Percentiles rank a stretch among this genome's conserved stretches.
Evolutionary conservation across 2,329 filamentous ascomycete species (phyloP).

Genomic region (Calonectria leucothoes): DNA sequence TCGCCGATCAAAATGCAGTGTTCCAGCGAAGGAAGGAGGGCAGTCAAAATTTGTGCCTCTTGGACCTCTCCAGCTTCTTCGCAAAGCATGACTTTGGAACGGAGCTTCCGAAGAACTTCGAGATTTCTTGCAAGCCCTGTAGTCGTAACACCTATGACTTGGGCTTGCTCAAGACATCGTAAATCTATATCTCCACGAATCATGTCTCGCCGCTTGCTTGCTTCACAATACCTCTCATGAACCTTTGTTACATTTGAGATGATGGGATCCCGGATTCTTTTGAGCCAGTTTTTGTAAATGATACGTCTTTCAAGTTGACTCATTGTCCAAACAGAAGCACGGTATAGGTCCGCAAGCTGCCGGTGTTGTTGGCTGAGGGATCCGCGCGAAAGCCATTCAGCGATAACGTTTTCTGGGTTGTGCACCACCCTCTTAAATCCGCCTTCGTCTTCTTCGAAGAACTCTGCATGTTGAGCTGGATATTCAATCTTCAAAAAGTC

Average conservation of each 20-base stretch:
- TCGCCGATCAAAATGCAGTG: constrained; percentile 74
- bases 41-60: constrained; percentile 71
- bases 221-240: not conserved
- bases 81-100: constrained; percentile 69
- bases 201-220: not conserved
- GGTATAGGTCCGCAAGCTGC: not conserved
- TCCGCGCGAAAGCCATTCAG: not conserved
- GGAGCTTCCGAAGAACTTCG: constrained; percentile 59
- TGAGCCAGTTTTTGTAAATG: not conserved
- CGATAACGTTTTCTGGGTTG: not conserved
- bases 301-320: not conserved
- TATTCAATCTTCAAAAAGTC: not conserved
- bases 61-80: constrained; percentile 78
- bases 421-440: not conserved
- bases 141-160: constrained; percentile 70
- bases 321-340: not conserved
- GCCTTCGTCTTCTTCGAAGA: not conserved
- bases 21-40: constrained; percentile 69
- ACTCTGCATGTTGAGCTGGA: not conserved
- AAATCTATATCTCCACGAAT: not conserved
- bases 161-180: constrained; percentile 36
- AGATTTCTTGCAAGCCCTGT: constrained; percentile 67
- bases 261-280: not conserved
- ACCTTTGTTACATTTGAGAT: not conserved
- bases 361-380: not conserved